phyloP scores from a whole-genome alignment of 305 asterid species.

The Plantago coronopus region DNA sequence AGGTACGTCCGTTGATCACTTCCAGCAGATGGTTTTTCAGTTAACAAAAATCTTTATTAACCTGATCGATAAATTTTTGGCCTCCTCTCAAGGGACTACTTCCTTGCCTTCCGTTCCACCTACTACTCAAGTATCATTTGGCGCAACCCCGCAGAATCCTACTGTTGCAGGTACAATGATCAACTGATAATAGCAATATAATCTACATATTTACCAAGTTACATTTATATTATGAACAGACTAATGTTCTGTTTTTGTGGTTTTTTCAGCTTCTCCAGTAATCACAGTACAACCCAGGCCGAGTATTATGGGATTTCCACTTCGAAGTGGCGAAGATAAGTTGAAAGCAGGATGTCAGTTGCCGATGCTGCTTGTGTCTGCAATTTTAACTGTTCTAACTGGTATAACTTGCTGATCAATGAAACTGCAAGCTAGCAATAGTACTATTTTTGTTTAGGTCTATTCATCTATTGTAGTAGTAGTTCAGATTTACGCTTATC shows the following conservation, averaged over 20 bases:
- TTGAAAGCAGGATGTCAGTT: slow-evolving; percentile 22
- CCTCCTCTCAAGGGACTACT: background rate
- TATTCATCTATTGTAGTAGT: too few species aligned
- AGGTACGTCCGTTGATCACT: slow-evolving; percentile 30
- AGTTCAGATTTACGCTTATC: too few species aligned
- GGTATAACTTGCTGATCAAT: slow-evolving; percentile 1
- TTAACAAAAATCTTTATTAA: background rate
- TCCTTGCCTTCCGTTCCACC: slow-evolving; percentile 36
- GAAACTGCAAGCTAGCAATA: background rate
- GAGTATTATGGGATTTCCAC: slow-evolving; percentile 35
- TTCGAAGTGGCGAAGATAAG: slow-evolving; percentile 26
- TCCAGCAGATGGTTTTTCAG: background rate
- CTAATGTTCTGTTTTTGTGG: background rate
- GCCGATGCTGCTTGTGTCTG: slow-evolving; percentile 21
- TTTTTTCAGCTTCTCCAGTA: slow-evolving; percentile 52
- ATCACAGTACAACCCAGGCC: slow-evolving; percentile 37
- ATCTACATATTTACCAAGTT: slow-evolving; percentile 5
- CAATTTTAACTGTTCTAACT: slow-evolving; percentile 11
- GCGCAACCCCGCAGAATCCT: slow-evolving; percentile 34
- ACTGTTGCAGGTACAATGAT: slow-evolving; percentile 40
- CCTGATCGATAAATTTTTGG: background rate
- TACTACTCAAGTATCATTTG: slow-evolving; percentile 46
- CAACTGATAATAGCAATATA: background rate
- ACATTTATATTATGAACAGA: background rate
- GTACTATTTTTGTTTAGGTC: background rate